Base-by-base conservation (phyloP, 169 alveolate species). In the Plasmodium vinckei region DNA sequence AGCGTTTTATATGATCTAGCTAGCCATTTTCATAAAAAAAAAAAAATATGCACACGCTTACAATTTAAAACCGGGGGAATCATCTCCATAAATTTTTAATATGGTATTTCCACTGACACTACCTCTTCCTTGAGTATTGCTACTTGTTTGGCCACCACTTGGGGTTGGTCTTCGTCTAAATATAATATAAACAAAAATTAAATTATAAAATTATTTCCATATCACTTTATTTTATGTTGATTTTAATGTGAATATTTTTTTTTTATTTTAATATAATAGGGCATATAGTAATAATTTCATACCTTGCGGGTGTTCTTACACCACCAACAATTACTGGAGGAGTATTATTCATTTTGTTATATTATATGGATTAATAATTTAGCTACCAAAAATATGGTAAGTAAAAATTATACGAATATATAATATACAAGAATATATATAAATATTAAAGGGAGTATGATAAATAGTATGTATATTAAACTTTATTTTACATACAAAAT, bases 51-150 rank as follows among this genome's bases (percentile, higher is more conserved):
- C 49, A 46, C 21, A 27, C 25, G 13, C 51, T 82, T 82, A 82
- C 90, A 82, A 82, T 82, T 82, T 82, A 67, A 82, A 82, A 33
- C 90, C 90, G 21, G 90, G 90, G 12, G 90, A 82, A 47, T 82
- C 90, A 53, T 82, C 90, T 33, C 90, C 90, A 82, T 82, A 82
- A 59, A 82, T 27, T 54, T 82, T 82, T 0, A 82, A 57, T 15
- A 82, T 82, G 44, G 84, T 82, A 49, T 82, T 82, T 1, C 72
- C 39, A 46, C 19, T 54, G 33, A 82, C 90, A 42, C 82, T 57
- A 23, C 65, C 65, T 82, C 90, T 60, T 82, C 90, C 68, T 59
- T 42, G 90, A 13, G 42, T 82, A 23, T 53, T 13, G 51, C 33
- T 82, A 51, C 49, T 49, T 49, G 54, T 13, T 5, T 60, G 23